phyloP scores from a whole-genome alignment of 345 rosid species.

The Gossypium rotundifolium region DNA sequence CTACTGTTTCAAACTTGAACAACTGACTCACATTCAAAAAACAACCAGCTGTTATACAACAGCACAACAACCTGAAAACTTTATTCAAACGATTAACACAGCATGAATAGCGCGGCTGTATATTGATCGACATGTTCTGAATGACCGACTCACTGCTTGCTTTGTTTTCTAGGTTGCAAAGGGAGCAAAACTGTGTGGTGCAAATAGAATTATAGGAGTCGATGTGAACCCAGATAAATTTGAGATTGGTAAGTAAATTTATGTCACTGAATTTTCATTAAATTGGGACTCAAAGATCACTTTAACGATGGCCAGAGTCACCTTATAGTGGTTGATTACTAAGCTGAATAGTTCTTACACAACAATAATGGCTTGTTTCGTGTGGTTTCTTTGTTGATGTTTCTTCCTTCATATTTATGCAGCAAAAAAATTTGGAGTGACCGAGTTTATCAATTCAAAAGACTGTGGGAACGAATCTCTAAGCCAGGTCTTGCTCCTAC shows the following conservation, averaged over 20 bases:
- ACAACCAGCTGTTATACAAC: no score
- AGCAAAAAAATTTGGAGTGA: slow-evolving; percentile 70
- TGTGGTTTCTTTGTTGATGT: neutral
- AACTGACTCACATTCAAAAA: no score
- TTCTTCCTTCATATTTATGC: slow-evolving; percentile 11
- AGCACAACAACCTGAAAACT: no score
- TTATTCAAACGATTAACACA: no score
- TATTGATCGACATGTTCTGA: neutral
- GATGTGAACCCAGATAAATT: slow-evolving; percentile 63
- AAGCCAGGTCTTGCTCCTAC: slow-evolving; percentile 45
- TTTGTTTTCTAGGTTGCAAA: slow-evolving; percentile 60
- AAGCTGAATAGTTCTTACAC: neutral
- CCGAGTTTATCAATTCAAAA: slow-evolving; percentile 60
- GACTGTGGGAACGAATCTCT: slow-evolving; percentile 39
- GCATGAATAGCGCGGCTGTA: no score
- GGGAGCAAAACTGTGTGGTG: slow-evolving; percentile 76
- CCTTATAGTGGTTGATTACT: neutral
- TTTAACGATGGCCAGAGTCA: neutral
- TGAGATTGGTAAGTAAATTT: slow-evolving; percentile 48
- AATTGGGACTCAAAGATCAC: neutral
- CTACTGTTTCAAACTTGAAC: no score
- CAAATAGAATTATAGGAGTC: slow-evolving; percentile 68
- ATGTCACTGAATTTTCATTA: neutral
- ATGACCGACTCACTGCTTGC: neutral
- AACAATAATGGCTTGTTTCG: neutral